Percentiles rank a stretch among this genome's conserved stretches.
These are phyloP conservation scores for Diaporthe ampelina DNA, from an alignment of 2,329 filamentous ascomycete genomes.

Conservation along the genomic window DNA sequence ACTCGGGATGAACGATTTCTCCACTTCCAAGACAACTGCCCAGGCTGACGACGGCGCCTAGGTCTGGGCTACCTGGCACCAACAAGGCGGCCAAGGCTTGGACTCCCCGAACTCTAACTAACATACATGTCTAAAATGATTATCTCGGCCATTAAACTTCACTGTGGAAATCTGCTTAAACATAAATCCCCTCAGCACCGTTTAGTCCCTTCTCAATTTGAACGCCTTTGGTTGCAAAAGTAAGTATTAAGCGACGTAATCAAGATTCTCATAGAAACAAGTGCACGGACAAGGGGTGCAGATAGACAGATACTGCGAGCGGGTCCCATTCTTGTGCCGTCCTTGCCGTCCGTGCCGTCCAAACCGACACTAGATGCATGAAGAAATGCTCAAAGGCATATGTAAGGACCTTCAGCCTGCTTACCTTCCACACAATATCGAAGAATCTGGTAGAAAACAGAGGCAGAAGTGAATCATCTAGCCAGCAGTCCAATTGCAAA, in stretches of 20 bases:
- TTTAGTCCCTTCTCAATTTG: not conserved
- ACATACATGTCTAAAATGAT: not conserved
- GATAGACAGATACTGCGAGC: not conserved
- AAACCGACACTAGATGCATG: not conserved
- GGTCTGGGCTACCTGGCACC: conserved; percentile 5
- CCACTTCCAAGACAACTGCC: conserved; percentile 18
- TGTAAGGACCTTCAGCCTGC: no score
- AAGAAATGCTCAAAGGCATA: no score
- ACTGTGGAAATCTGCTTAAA: not conserved
- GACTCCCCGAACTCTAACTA: not conserved
- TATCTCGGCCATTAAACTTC: not conserved
- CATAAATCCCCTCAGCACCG: not conserved
- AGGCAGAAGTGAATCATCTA: no score
- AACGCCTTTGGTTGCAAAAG: no score
- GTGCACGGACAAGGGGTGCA: not conserved
- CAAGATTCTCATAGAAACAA: not conserved
- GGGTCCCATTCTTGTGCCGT: not conserved
- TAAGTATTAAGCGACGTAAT: not conserved
- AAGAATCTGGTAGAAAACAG: no score
- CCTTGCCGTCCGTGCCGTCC: not conserved
- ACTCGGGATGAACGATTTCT: conserved; percentile 4
- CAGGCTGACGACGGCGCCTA: not conserved
- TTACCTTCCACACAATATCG: no score
- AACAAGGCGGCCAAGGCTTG: conserved; percentile 20
- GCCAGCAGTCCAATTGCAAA: no score